Evolutionary conservation across 1,284 basidiomycete genomes (phyloP), one percentile per base, ranked within the genome.

Genomic region (Termitomyces sp.): DNA sequence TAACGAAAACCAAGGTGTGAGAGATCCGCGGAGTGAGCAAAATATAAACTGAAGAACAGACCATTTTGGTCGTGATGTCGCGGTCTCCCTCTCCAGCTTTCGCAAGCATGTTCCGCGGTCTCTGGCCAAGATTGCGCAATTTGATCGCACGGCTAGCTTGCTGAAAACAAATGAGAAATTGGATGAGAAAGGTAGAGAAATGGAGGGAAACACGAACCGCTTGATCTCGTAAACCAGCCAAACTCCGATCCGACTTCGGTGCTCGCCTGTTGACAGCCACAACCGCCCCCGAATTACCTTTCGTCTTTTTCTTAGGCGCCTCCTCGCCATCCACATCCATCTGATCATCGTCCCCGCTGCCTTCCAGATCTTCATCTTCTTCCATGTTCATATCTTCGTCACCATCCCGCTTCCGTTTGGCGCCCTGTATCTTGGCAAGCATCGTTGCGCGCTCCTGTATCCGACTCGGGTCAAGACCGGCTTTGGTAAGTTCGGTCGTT

Each of bases 21-120:
- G 40, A 34, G 30, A 45, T 34, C 31, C 6, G 41, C 30, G 28
- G 16, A 16, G 10, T 9, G n/a, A 19, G 2, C 5, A 7, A 8
- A 34, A 30, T n/a, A 26, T 3, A 40, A 34, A 21, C n/a, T 9
- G 66, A 62, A 58, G 67, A 30, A 69, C 77, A 9, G 46, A 90
- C 89, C 87, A 88, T 90, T 79, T 90, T 91, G 59, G 75, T 76
- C 65, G 75, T 79, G 73, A 91, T 91, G 13, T 78, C 76, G 57
- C 92, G 84, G 74, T 97, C 94, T 52, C 81, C 78, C 76, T 97
- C 94, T 58, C 90, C 91, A 40, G 93, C 93, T 67, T 88, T 91
- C 24, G 93, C 94, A 40, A 86, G 77, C 76, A 85, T 84, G 68
- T 95, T 94, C 56, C 91, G 88, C 57, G 80, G 81, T 60, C 94